Conservation (phyloP, 192 early-diverging fungal species). For the Podochytrium sp. region DNA sequence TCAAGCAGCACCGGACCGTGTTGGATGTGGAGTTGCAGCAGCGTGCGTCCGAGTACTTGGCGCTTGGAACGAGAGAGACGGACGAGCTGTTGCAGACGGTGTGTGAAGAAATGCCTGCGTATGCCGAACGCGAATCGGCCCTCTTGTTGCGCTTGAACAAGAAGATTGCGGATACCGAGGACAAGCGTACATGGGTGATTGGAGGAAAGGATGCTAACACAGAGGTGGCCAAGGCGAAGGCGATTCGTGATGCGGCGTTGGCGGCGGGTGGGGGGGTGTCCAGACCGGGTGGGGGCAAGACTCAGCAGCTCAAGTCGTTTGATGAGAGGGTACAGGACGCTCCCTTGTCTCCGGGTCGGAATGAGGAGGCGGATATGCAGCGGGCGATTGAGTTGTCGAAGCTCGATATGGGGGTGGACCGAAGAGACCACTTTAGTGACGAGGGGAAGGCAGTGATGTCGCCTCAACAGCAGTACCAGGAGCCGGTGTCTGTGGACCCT, state of each 20-base stretch:
- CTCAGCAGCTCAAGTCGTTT: slow-evolving; percentile 25
- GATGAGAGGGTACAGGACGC: slow-evolving; percentile 26
- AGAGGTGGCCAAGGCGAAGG: slow-evolving; percentile 38
- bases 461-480: background rate
- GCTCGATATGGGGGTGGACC: slow-evolving; percentile 11
- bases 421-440: background rate
- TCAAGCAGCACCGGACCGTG: slow-evolving; percentile 85
- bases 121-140: slow-evolving; percentile 91
- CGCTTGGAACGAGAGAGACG: slow-evolving; percentile 73
- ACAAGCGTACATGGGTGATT: slow-evolving; percentile 93
- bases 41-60: slow-evolving; percentile 89
- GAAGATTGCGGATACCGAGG: slow-evolving; percentile 89
- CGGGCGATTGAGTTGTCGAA: slow-evolving; percentile 40
- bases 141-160: slow-evolving; percentile 82
- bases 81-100: slow-evolving; percentile 89
- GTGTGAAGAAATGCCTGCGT: slow-evolving; percentile 99
- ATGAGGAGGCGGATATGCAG: slow-evolving; percentile 37
- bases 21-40: slow-evolving; percentile 97
- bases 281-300: slow-evolving; percentile 19
- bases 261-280: slow-evolving; percentile 12
- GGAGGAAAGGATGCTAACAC: slow-evolving; percentile 67
- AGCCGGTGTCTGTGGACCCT: slow-evolving; percentile 4
- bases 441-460: background rate
- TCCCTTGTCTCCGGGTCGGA: slow-evolving; percentile 9
- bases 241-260: slow-evolving; percentile 38